These are phyloP conservation scores for Corymbia maculata DNA, from an alignment of 345 rosid species.

Conservation along the genomic window DNA sequence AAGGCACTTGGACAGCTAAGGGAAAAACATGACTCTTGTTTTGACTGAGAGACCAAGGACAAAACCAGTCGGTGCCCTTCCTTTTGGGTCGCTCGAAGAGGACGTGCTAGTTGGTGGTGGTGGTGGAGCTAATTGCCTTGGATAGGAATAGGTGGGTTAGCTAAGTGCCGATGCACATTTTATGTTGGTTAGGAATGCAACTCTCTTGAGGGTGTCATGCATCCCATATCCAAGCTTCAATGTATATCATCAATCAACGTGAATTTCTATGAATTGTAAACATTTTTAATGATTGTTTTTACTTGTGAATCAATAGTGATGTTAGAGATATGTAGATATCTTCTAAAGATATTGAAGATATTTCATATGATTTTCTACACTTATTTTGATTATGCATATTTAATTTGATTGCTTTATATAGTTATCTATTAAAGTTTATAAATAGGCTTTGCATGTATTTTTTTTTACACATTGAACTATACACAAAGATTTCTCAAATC, in stretches of 20 bases:
- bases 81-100: not conserved
- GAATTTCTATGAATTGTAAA: not conserved
- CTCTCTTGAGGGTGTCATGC: not conserved
- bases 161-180: not conserved
- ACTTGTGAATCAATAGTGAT: accelerated
- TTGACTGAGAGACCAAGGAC: not conserved
- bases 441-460: too few relatives aligned
- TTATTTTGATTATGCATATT: too few relatives aligned
- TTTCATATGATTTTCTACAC: not conserved
- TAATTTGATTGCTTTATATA: too few relatives aligned
- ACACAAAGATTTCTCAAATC: too few relatives aligned
- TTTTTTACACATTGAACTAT: too few relatives aligned
- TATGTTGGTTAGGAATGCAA: not conserved
- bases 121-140: not conserved
- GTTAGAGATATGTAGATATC: not conserved
- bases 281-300: not conserved
- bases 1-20: not conserved
- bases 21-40: not conserved
- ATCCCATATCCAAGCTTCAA: not conserved
- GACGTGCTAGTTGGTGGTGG: not conserved
- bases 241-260: not conserved
- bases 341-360: too few relatives aligned
- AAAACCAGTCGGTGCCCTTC: not conserved
- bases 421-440: too few relatives aligned
- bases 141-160: not conserved